A percentile compares a stretch with the other conserved stretches of the same genome.
Conservation (phyloP, 2,329 filamentous ascomycete species). For the Stagonosporopsis rhizophila region DNA sequence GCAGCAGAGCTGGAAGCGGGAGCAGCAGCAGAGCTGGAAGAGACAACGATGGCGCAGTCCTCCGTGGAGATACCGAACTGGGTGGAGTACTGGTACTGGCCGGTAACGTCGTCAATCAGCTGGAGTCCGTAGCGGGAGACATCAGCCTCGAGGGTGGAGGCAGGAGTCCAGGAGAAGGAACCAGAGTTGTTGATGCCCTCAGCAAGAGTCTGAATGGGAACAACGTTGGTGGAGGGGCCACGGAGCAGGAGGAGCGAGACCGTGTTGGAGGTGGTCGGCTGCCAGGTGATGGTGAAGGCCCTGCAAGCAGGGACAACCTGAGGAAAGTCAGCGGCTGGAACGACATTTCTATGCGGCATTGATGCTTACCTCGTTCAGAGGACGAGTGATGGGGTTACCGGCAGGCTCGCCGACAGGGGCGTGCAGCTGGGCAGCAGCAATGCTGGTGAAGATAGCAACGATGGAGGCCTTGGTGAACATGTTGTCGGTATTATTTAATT, state of each 20-base stretch:
- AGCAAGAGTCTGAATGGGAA: conserved; percentile 56
- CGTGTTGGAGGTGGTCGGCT: conserved; percentile 55
- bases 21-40: conserved; percentile 27
- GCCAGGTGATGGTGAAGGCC: conserved; percentile 66
- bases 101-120: conserved; percentile 65
- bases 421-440: conserved; percentile 52
- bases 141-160: conserved; percentile 56
- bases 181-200: conserved; percentile 65
- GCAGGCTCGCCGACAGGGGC: conserved; percentile 40
- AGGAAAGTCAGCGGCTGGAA: not conserved
- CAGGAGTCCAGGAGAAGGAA: conserved; percentile 62
- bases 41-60: conserved; percentile 29
- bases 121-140: conserved; percentile 66
- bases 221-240: conserved; percentile 63
- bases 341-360: not conserved
- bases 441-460: conserved; percentile 60
- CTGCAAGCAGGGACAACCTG: conserved; percentile 62
- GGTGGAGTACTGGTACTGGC: conserved; percentile 65
- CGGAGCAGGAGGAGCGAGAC: conserved; percentile 67
- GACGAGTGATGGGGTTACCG: conserved; percentile 64
- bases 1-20: conserved; percentile 28
- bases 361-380: conserved; percentile 55
- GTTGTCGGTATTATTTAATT: conserved; percentile 42
- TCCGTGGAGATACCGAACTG: conserved; percentile 67
- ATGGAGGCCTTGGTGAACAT: conserved; percentile 51